Evolutionary conservation across 1,139 yeast genomes (phyloP).

Genomic region (Taphrina deformans): DNA sequence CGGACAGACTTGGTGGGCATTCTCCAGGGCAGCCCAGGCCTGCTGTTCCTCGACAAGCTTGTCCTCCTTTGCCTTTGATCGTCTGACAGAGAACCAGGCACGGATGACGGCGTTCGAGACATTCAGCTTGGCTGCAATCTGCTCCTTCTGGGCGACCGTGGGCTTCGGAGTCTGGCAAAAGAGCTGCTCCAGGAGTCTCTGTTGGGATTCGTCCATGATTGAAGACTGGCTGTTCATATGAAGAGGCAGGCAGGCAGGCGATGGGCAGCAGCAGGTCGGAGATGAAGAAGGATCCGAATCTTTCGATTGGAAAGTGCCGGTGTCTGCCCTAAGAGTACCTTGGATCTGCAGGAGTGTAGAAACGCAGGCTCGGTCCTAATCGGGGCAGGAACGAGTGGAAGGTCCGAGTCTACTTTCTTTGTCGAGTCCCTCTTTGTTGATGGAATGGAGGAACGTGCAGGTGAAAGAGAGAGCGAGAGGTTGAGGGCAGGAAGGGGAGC

Average conservation of each 20-base stretch:
- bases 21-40: conserved; percentile 12
- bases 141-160: conserved; percentile 6
- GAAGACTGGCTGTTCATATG: not conserved
- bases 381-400: too few relatives aligned
- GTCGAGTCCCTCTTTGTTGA: too few relatives aligned
- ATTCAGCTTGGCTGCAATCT: not conserved
- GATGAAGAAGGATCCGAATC: too few relatives aligned
- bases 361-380: too few relatives aligned
- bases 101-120: not conserved
- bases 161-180: conserved; percentile 10
- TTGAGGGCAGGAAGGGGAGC: too few relatives aligned
- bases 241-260: not conserved
- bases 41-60: conserved; percentile 15
- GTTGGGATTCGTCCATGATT: conserved; percentile 5
- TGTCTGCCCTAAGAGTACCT: too few relatives aligned
- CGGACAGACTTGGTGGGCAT: conserved; percentile 7
- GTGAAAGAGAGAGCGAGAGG: too few relatives aligned
- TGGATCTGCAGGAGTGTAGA: too few relatives aligned
- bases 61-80: conserved; percentile 7
- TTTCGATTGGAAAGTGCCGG: too few relatives aligned
- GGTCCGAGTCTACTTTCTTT: too few relatives aligned
- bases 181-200: conserved; percentile 2
- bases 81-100: conserved; percentile 10
- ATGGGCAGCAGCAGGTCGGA: too few relatives aligned
- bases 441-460: too few relatives aligned